Evolutionary conservation across 164 flowering plant genomes (phyloP).

Genomic region (grape (Vitis vinifera)): DNA sequence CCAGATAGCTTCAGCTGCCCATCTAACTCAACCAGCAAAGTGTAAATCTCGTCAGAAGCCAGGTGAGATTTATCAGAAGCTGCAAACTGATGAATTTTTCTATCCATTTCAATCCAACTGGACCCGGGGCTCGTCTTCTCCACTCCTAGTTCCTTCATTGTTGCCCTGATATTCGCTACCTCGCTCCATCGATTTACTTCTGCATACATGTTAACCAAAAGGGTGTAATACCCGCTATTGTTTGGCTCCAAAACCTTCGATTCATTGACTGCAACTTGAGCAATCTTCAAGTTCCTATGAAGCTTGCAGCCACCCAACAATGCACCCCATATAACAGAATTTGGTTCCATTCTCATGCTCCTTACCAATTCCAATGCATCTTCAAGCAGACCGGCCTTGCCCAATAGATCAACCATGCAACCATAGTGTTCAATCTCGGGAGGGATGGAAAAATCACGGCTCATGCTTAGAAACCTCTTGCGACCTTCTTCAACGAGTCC

Average conservation of each 20-base stretch:
- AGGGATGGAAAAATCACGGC: slow-evolving; percentile 31
- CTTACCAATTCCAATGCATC: slow-evolving; percentile 60
- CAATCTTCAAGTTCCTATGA: slow-evolving; percentile 64
- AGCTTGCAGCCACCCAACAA: slow-evolving; percentile 70
- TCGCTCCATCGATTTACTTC: slow-evolving; percentile 69
- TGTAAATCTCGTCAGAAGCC: slow-evolving; percentile 38
- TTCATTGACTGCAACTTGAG: slow-evolving; percentile 47
- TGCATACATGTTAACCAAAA: slow-evolving; percentile 65
- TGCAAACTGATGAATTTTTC: slow-evolving; percentile 56
- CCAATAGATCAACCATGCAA: slow-evolving; percentile 76
- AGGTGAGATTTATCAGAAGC: slow-evolving; percentile 60
- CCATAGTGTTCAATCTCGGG: slow-evolving; percentile 77
- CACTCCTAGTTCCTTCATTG: slow-evolving; percentile 52
- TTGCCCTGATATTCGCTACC: slow-evolving; percentile 46
- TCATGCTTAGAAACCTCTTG: slow-evolving; percentile 52
- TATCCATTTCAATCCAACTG: slow-evolving; percentile 74
- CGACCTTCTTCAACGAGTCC: slow-evolving; percentile 76
- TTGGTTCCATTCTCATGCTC: slow-evolving; percentile 59
- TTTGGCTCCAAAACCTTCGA: slow-evolving; percentile 61
- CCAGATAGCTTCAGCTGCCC: slow-evolving; percentile 42
- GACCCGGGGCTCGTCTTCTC: slow-evolving; percentile 69
- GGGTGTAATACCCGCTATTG: slow-evolving; percentile 60
- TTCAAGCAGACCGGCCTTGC: slow-evolving; percentile 63
- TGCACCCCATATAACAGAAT: slow-evolving; percentile 76
- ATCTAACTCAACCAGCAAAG: slow-evolving; percentile 45